A percentile compares a stretch with the other conserved stretches of the same genome.
These are phyloP conservation scores for Phytophthora hybrid DNA, from an alignment of 352 stramenopile species.

Conservation along the genomic window DNA sequence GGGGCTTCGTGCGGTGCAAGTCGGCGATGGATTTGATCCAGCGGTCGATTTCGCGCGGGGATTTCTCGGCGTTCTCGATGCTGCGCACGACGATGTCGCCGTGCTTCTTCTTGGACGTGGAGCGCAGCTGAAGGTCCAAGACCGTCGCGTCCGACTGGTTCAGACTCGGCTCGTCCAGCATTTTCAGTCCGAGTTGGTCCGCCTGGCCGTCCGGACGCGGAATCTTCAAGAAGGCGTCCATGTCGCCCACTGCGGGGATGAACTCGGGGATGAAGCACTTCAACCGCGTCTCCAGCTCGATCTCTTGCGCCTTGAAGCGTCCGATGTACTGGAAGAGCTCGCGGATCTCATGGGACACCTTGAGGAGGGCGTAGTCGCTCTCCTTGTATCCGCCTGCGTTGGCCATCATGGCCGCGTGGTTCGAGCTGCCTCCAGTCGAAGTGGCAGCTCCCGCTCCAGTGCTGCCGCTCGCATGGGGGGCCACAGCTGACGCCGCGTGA, in stretches of 20 bases:
- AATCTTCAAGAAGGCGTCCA: constrained; percentile 97
- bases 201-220: constrained; percentile 91
- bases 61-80: constrained; percentile 96
- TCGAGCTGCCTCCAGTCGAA: constrained; percentile 31
- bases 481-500: constrained; percentile 24
- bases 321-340: constrained; percentile 96
- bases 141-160: constrained; percentile 95
- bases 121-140: constrained; percentile 94
- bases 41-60: constrained; percentile 93
- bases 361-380: constrained; percentile 87
- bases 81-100: constrained; percentile 92
- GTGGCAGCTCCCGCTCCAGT: constrained; percentile 23
- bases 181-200: constrained; percentile 93
- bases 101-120: constrained; percentile 95
- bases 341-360: constrained; percentile 90
- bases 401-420: constrained; percentile 69
- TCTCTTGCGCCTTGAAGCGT: constrained; percentile 95
- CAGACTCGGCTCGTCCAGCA: constrained; percentile 94
- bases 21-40: constrained; percentile 97
- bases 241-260: constrained; percentile 96
- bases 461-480: constrained; percentile 6
- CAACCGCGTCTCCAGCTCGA: constrained; percentile 95
- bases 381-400: constrained; percentile 88
- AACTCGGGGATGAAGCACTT: constrained; percentile 98
- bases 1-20: constrained; percentile 93